Evolutionary conservation across 177 flowering plant genomes (phyloP), one percentile per base, ranked within the genome.

Genomic region (Vitis hybrid): DNA sequence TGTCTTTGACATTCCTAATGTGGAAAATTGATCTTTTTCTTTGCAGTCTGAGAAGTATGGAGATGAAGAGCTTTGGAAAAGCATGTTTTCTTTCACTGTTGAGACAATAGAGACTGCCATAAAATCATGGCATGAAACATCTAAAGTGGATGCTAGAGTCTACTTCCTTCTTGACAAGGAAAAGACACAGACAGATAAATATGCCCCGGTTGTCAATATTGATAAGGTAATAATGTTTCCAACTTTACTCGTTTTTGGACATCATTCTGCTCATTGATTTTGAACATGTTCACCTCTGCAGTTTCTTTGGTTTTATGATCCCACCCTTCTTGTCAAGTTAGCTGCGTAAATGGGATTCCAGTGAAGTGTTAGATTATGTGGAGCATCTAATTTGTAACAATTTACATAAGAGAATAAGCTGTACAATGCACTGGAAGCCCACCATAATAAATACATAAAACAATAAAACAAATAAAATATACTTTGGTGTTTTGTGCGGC

Each of bases 61-160:
- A 71, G 63, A 82, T 69, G 90, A 88, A 81, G 95, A 91, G 64
- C 50, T 48, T 52, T 82, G 82, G 63, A 77, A 77, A 63, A 88
- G 88, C 0, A 75, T 86, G 59, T 86, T 90, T 73, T 80, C 93
- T 61, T 93, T 91, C 64, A 76, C 87, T 68, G 88, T 85, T 71
- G 87, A 87, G 72, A 90, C 87, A 57, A 88, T 93, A 90, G 98
- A 91, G 82, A 71, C 82, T 29, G 89, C 96, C 71, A 81, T 93
- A 53, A 93, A 87, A 69, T 74, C 87, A 20, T 93, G 97, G 96
- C 97, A 93, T 81, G 90, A 91, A 76, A 83, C 89, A 60, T 83
- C 89, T 56, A 88, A 82, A 61, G 88, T 93, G 73, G 96, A 93
- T 67, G 82, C 92, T n/a, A 87, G 85, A 82, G 93, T 90, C 16